A percentile compares a stretch with the other conserved stretches of the same genome.
Conservation (phyloP, 2,329 filamentous ascomycete genomes). For the Helminthosporium solani region DNA sequence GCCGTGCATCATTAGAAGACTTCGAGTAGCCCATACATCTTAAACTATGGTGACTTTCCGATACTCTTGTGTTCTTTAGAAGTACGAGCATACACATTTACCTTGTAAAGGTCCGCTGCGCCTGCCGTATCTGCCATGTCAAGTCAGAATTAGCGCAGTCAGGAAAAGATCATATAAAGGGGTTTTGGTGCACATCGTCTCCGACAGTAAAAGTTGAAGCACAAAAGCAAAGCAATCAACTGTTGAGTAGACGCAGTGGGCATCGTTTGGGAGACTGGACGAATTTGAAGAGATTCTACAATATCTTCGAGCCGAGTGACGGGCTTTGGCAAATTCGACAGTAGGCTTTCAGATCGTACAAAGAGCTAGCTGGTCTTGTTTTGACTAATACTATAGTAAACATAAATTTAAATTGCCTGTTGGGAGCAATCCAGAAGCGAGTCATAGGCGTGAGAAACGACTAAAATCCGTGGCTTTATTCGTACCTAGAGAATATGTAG, state of each 20-base stretch:
- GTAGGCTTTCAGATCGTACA: neutral
- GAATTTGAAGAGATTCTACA: neutral
- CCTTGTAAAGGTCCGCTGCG: slow-evolving; percentile 3
- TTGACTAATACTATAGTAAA: neutral
- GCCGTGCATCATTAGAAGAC: neutral
- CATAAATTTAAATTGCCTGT: neutral
- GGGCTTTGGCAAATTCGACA: too few species aligned
- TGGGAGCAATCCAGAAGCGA: neutral
- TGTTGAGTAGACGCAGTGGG: neutral
- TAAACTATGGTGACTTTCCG: neutral
- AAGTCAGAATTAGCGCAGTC: too few species aligned
- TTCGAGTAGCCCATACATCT: neutral
- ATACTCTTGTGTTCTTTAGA: neutral
- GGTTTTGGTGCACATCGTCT: too few species aligned
- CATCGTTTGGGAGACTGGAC: neutral
- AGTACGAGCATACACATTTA: neutral
- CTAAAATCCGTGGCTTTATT: neutral
- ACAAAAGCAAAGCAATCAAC: too few species aligned
- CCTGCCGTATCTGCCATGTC: neutral
- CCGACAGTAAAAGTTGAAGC: too few species aligned
- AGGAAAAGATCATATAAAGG: too few species aligned
- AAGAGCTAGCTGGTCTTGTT: neutral
- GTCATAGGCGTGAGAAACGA: neutral
- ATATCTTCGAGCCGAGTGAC: neutral
- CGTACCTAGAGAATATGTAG: neutral